Evolutionary conservation across 2,329 filamentous ascomycete species (phyloP).

Genomic region (Aspergillus bombycis): DNA sequence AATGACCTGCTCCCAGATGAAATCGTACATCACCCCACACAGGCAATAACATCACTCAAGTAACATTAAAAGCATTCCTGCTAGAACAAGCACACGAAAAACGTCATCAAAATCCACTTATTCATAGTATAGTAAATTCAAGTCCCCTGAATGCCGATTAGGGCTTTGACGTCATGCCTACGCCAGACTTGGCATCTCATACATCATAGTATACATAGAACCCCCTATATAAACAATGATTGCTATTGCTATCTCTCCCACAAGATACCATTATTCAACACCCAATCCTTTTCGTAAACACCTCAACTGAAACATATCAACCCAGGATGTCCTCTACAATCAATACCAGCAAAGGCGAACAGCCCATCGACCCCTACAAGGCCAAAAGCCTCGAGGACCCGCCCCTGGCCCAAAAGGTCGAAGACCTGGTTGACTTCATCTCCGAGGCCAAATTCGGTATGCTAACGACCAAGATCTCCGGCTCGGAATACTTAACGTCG

Average conservation of each 20-base stretch:
- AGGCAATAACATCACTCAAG: too few relatives aligned
- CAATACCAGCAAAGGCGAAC: constrained; percentile 64
- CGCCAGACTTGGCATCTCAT: constrained; percentile 18
- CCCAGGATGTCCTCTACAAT: constrained; percentile 41
- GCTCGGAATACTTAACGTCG: constrained; percentile 70
- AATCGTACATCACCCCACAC: too few relatives aligned
- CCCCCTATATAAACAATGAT: constrained; percentile 10
- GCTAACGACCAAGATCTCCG: constrained; percentile 74
- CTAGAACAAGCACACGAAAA: too few relatives aligned
- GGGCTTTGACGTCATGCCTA: constrained; percentile 23
- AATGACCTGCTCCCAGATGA: rapidly evolving
- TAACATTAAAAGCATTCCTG: too few relatives aligned
- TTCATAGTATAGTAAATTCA: too few relatives aligned
- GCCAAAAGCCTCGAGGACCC: constrained; percentile 74
- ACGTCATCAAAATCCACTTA: too few relatives aligned
- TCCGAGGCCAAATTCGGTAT: constrained; percentile 79
- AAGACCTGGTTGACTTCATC: constrained; percentile 73
- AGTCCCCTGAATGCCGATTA: background rate
- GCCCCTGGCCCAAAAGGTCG: constrained; percentile 73
- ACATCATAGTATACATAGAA: background rate
- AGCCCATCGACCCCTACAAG: constrained; percentile 77
- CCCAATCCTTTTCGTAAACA: background rate
- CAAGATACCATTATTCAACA: background rate
- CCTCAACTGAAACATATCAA: background rate
- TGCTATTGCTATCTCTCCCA: background rate